Percentiles rank a stretch among this genome's conserved stretches.
Evolutionary conservation across 805 yeast genomes (phyloP).

Genomic region (Pichia sporocuriosa): DNA sequence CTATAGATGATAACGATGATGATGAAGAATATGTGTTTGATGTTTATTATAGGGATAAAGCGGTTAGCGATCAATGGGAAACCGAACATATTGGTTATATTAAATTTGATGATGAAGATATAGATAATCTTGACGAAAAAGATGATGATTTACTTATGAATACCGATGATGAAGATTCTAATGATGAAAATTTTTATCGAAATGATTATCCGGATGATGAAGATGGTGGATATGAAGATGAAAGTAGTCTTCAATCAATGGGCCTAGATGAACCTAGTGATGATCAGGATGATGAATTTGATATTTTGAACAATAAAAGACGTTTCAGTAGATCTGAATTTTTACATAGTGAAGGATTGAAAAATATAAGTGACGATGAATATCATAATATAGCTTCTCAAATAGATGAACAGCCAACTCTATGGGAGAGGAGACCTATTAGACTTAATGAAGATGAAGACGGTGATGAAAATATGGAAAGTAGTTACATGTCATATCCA

Average conservation of each 20-base stretch:
- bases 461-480: slow-evolving; percentile 12
- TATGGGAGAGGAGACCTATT: slow-evolving; percentile 3
- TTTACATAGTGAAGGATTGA: slow-evolving; percentile 25
- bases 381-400: slow-evolving; percentile 30
- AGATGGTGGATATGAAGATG: slow-evolving; percentile 46
- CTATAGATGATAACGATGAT: slow-evolving; percentile 4
- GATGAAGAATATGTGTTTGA: slow-evolving; percentile 80
- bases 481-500: no score
- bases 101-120: slow-evolving; percentile 47
- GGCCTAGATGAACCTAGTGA: slow-evolving; percentile 29
- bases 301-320: slow-evolving; percentile 28
- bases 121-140: slow-evolving; percentile 32
- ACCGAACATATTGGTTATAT: slow-evolving; percentile 43
- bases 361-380: slow-evolving; percentile 19
- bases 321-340: slow-evolving; percentile 26
- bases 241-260: slow-evolving; percentile 23
- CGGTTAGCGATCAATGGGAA: slow-evolving; percentile 36
- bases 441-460: not conserved
- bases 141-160: slow-evolving; percentile 27
- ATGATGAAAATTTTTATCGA: slow-evolving; percentile 85
- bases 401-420: slow-evolving; percentile 11
- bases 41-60: slow-evolving; percentile 65
- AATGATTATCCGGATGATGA: slow-evolving; percentile 96
- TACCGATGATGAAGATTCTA: slow-evolving; percentile 76
- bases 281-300: slow-evolving; percentile 34